These are phyloP conservation scores for Gentiana straminea DNA, from an alignment of 257 asterid genomes.

Conservation along the genomic window DNA sequence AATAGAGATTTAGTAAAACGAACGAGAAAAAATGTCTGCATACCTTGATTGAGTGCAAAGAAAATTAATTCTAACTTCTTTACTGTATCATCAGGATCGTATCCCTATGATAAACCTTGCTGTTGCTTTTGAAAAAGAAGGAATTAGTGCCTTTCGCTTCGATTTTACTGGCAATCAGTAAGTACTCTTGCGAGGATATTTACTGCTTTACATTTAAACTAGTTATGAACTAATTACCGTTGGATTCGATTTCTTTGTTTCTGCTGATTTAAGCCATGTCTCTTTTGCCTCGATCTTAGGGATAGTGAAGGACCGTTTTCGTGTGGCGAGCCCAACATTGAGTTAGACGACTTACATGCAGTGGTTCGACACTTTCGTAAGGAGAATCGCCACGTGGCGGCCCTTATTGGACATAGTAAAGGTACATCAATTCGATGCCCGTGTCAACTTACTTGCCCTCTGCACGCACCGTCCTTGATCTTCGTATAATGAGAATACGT, in stretches of 20 bases:
- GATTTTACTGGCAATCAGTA: constrained; percentile 98
- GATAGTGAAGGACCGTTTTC: constrained; percentile 85
- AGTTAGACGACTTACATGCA: constrained; percentile 67
- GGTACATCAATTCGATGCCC: constrained; percentile 22
- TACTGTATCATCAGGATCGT: constrained; percentile 42
- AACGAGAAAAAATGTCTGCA: not conserved
- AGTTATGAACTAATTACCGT: no score
- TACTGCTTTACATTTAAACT: no score
- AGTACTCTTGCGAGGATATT: constrained; percentile 3
- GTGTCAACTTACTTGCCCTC: no score
- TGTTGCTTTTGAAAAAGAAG: constrained; percentile 51
- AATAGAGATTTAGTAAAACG: no score
- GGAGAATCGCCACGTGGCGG: constrained; percentile 34
- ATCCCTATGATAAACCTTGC: constrained; percentile 81
- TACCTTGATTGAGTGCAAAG: not conserved
- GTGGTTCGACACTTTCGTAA: constrained; percentile 57
- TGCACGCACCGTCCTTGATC: no score
- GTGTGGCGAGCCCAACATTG: constrained; percentile 71
- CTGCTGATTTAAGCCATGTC: not conserved
- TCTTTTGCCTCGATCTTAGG: constrained; percentile 24
- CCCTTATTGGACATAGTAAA: constrained; percentile 87
- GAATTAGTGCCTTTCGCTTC: constrained; percentile 73
- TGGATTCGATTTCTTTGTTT: no score
- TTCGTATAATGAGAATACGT: no score
- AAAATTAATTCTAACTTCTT: not conserved